A percentile compares a stretch with the other conserved stretches of the same genome.
Evolutionary conservation across 2,329 filamentous ascomycete species (phyloP).

Genomic region (Fusarium coicis): DNA sequence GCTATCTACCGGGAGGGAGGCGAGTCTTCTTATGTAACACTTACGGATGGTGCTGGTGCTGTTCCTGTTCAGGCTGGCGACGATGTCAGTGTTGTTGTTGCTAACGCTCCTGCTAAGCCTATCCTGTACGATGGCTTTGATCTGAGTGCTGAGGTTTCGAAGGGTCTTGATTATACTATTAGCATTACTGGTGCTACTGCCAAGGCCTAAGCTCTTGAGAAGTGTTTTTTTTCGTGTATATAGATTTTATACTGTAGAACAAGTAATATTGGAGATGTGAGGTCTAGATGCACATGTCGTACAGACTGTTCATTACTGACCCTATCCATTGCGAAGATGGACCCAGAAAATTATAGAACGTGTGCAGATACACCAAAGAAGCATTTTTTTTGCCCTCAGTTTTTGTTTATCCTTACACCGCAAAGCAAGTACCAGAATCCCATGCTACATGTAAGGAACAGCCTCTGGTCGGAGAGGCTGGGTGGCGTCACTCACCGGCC

Average conservation of each 20-base stretch:
- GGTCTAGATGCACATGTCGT: too few relatives aligned
- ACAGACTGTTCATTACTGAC: too few relatives aligned
- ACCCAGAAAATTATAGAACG: too few relatives aligned
- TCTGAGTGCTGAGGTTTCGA: constrained; percentile 49
- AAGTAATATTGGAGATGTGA: neutral
- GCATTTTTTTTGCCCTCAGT: too few relatives aligned
- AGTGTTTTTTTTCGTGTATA: constrained; percentile 12
- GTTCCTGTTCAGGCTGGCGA: constrained; percentile 52
- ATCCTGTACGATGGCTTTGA: constrained; percentile 58
- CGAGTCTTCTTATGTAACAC: constrained; percentile 50
- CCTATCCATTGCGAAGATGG: too few relatives aligned
- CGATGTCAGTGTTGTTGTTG: constrained; percentile 58
- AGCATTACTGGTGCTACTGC: constrained; percentile 48
- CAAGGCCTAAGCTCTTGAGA: neutral
- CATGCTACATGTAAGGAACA: too few relatives aligned
- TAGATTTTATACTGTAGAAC: neutral
- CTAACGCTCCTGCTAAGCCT: constrained; percentile 57
- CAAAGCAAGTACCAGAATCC: too few relatives aligned
- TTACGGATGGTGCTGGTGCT: constrained; percentile 49
- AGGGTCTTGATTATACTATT: constrained; percentile 54
- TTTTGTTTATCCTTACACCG: too few relatives aligned
- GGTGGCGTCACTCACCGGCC: too few relatives aligned
- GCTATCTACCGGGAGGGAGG: constrained; percentile 48
- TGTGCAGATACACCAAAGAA: too few relatives aligned
- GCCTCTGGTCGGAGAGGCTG: too few relatives aligned